Evolutionary conservation across 2,329 filamentous ascomycete genomes (phyloP).

Genomic region (Fusarium burgessii): DNA sequence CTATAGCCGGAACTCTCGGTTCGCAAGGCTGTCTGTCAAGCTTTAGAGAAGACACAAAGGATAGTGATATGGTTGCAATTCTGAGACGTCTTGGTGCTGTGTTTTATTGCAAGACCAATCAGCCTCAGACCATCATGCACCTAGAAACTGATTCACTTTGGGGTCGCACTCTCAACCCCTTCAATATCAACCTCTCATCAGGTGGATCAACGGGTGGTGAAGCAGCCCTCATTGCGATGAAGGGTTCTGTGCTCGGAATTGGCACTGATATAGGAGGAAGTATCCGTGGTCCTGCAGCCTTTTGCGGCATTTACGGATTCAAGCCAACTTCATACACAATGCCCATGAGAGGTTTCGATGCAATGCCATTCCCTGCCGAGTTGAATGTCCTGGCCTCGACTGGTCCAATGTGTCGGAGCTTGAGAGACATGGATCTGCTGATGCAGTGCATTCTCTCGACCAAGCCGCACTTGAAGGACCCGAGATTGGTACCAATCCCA

Average conservation of each 20-base stretch:
- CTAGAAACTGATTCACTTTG: slow-evolving; percentile 69
- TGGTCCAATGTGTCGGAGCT: not conserved
- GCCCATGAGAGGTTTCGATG: slow-evolving; percentile 19
- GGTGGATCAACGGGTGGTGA: slow-evolving; percentile 72
- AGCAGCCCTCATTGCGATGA: slow-evolving; percentile 50
- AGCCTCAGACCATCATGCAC: slow-evolving; percentile 63
- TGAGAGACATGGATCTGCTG: slow-evolving; percentile 1
- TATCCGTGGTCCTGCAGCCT: not conserved
- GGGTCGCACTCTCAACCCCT: slow-evolving; percentile 69
- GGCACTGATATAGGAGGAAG: not conserved
- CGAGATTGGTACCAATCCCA: slow-evolving; percentile 48
- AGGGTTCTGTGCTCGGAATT: slow-evolving; percentile 29
- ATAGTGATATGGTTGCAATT: slow-evolving; percentile 60
- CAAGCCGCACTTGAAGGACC: not conserved
- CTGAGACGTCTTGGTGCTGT: slow-evolving; percentile 72
- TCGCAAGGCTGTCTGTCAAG: slow-evolving; percentile 9
- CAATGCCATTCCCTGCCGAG: slow-evolving; percentile 48
- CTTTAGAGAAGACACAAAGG: slow-evolving; percentile 10
- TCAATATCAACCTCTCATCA: slow-evolving; percentile 66
- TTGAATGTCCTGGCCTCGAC: slow-evolving; percentile 39
- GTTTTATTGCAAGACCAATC: slow-evolving; percentile 74
- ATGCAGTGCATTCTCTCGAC: not conserved
- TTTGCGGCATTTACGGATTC: slow-evolving; percentile 2
- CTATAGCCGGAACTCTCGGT: slow-evolving; percentile 11
- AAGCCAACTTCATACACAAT: not conserved